Conservation (phyloP, 2,329 filamentous ascomycete species). For the Curvularia verruculosa region DNA sequence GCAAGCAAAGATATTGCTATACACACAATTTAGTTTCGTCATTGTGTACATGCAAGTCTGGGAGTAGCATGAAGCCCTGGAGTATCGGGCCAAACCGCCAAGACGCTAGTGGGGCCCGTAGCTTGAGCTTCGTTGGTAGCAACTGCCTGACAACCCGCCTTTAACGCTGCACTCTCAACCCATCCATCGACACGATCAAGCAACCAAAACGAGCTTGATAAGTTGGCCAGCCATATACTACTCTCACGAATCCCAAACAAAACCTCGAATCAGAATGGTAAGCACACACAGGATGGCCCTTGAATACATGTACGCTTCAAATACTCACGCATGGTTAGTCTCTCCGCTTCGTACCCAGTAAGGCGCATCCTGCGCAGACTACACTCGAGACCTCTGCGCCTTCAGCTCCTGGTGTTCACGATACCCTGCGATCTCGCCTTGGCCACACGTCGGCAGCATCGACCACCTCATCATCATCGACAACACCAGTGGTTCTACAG, state of each 20-base stretch:
- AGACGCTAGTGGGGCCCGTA: conserved; percentile 41
- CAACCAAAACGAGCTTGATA: neutral
- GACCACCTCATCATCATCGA: conserved; percentile 28
- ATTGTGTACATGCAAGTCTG: neutral
- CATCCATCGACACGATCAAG: neutral
- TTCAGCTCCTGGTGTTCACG: conserved; percentile 90
- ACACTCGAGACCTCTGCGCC: conserved; percentile 70
- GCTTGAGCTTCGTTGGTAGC: conserved; percentile 19
- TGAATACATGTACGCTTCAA: conserved; percentile 6
- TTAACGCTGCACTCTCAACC: neutral
- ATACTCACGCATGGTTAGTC: conserved; percentile 60
- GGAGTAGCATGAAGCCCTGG: neutral
- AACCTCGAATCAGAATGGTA: conserved; percentile 23
- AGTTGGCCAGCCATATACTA: neutral
- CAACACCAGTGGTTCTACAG: conserved; percentile 54
- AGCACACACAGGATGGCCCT: conserved; percentile 1
- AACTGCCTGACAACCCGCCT: conserved; percentile 17
- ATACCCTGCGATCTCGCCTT: conserved; percentile 86
- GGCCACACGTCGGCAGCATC: conserved; percentile 58
- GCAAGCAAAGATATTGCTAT: conserved; percentile 11
- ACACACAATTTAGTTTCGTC: neutral
- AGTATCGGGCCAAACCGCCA: conserved; percentile 23
- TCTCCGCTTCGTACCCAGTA: conserved; percentile 83
- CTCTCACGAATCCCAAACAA: neutral
- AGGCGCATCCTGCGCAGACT: conserved; percentile 63